Evolutionary conservation across 345 rosid species (phyloP).

Genomic region (Eucalyptus rudis): DNA sequence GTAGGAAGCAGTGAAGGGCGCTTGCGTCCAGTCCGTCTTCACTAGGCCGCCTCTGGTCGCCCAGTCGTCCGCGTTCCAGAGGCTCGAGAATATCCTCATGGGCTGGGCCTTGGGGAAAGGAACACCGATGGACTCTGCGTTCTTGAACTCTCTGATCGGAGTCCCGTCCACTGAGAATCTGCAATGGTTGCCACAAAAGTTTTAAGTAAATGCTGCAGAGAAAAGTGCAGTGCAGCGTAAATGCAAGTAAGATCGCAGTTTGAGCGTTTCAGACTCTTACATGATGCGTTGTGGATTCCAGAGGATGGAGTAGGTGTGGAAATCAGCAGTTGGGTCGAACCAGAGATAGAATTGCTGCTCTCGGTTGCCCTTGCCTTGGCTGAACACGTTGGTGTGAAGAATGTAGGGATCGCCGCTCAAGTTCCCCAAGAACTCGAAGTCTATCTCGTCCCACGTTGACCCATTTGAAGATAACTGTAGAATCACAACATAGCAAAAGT

Average conservation of each 20-base stretch:
- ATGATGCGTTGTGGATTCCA: slow-evolving; percentile 54
- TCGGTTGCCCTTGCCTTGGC: slow-evolving; percentile 48
- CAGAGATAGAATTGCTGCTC: slow-evolving; percentile 62
- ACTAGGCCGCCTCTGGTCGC: slow-evolving; percentile 52
- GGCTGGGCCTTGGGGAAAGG: slow-evolving; percentile 35
- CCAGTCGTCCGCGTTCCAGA: slow-evolving; percentile 60
- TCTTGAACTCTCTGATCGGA: slow-evolving; percentile 57
- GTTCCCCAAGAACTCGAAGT: slow-evolving; percentile 54
- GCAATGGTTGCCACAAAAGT: neutral
- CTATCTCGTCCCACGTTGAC: slow-evolving; percentile 64
- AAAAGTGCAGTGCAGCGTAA: neutral
- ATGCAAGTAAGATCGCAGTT: neutral
- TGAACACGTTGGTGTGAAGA: slow-evolving; percentile 47
- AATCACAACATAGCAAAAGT: neutral
- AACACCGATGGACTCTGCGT: slow-evolving; percentile 29
- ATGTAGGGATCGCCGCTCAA: slow-evolving; percentile 56
- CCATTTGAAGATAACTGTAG: slow-evolving; percentile 46
- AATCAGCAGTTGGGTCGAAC: slow-evolving; percentile 50
- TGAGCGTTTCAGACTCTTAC: neutral
- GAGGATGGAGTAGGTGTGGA: slow-evolving; percentile 45
- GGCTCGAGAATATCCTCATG: slow-evolving; percentile 50
- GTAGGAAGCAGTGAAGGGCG: slow-evolving; percentile 52
- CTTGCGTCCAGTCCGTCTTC: slow-evolving; percentile 49
- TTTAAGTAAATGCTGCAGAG: neutral
- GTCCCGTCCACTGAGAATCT: slow-evolving; percentile 44